Conservation (phyloP, 2,329 filamentous ascomycete species). For the Apiospora koreana region DNA sequence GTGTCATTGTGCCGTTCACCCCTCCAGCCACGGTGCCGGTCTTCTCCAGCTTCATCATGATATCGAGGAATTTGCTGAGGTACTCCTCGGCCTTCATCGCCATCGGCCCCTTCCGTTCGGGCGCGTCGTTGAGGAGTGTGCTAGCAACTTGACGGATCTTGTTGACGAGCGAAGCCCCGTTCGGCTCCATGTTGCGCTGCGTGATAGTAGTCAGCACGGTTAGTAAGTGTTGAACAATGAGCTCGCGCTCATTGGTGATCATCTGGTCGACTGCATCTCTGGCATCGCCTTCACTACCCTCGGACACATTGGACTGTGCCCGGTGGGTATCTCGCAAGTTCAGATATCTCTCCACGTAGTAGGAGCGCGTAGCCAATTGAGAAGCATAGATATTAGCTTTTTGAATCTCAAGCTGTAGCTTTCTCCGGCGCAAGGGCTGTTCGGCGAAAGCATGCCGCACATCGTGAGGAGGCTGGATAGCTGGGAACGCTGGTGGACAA, state of each 20-base stretch:
- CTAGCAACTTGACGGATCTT: conserved; percentile 86
- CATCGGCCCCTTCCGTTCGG: conserved; percentile 52
- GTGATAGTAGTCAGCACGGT: conserved; percentile 75
- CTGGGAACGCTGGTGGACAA: conserved; percentile 51
- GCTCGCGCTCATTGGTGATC: conserved; percentile 75
- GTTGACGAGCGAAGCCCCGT: conserved; percentile 66
- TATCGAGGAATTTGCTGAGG: conserved; percentile 40
- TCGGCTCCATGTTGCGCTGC: conserved; percentile 82
- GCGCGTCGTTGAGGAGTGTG: conserved; percentile 67
- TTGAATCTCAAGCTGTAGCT: conserved; percentile 82
- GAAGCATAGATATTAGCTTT: conserved; percentile 88
- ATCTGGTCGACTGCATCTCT: conserved; percentile 51
- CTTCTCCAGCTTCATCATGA: conserved; percentile 73
- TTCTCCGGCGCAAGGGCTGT: conserved; percentile 51
- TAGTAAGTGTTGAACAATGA: conserved; percentile 79
- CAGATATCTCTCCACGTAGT: conserved; percentile 85
- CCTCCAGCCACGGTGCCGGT: conserved; percentile 45
- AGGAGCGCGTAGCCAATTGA: conserved; percentile 78
- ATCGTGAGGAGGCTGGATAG: conserved; percentile 49
- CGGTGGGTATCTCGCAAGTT: conserved; percentile 69
- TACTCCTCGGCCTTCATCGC: conserved; percentile 48
- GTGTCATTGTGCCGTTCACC: conserved; percentile 40
- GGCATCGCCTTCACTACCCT: conserved; percentile 28
- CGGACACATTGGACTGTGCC: conserved; percentile 41
- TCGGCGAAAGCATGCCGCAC: conserved; percentile 50